Evolutionary conservation across 805 yeast genomes (phyloP), one percentile per base, ranked within the genome.

Genomic region (Teunomyces funiuensis): DNA sequence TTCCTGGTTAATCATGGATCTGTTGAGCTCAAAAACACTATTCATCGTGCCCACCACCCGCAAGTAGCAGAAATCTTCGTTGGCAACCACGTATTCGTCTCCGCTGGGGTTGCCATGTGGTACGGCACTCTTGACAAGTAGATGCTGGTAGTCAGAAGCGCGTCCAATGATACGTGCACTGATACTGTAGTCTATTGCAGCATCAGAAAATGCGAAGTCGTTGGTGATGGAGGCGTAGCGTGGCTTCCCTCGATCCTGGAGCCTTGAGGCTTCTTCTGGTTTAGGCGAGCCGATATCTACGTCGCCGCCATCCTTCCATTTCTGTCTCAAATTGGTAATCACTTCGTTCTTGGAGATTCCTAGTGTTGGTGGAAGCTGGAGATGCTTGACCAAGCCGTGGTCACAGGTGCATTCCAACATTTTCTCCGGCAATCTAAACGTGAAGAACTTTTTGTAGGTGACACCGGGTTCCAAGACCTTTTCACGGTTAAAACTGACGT

Each of bases 361-460:
- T 22, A 65, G 40, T 3, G 69, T 59, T 4, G 69, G 69, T 0
- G 69, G 69, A 9, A 69, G 39, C 42, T 63, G 68, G 17, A 67
- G 50, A 51, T 69, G 74, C 37, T 64, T 61, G 8, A 61, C 61
- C 15, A 66, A 52, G 18, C 61, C 54, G 49, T 68, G 73, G 8
- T 53, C 57, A 52, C 74, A 69, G 9, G 53, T 37, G 43, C 61
- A 55, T 34, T 69, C 73, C 16, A 69, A 51, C 22, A 67, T 48
- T 37, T 59, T 61, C 40, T 59, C 65, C 0, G 74, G 74, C 10
- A 69, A 38, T 34, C 58, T 63, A 51, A 69, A 69, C 6, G 66
- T 57, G 49, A 69, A 69, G 46, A 66, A 69, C 46, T 66, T 66
- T 48, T 69, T 69, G 43, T 69, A 69, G 6, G 63, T 58, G 15